Base-by-base conservation (phyloP, 2,329 filamentous ascomycete species). In the Didymella segeticola region DNA sequence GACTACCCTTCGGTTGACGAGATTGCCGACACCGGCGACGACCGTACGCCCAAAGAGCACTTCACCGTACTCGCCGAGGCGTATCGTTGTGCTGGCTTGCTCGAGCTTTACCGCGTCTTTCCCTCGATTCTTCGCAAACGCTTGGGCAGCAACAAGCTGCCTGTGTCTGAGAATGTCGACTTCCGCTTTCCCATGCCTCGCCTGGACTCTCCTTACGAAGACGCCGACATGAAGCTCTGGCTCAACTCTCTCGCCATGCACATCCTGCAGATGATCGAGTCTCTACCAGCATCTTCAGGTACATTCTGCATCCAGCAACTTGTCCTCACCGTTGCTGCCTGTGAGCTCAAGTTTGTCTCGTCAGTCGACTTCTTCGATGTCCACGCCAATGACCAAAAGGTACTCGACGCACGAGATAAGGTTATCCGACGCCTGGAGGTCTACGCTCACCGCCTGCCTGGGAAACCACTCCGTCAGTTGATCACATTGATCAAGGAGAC, bases 101-200 rank as follows among this genome's bases (percentile, higher is more conserved):
- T 84, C 38, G 81, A 85, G 57, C 65, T 85, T 17, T 85, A 85
- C 61, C 78, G 79, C 20, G 78, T 80, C 25, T 84, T 83, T 50
- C 82, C 82, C 2, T 78, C 80, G 25, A 70, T 82, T 29, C 71
- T 82, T 1, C 74, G 73, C n/a, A 75, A 74, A 27, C 77, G 80
- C 37, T 61, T 82, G 9, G 70, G 61, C 49, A 71, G 56, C 10
- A 64, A 65, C 46, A 64, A 62, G 22, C 52, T 61, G 30, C 60
- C 60, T 27, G 62, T 61, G 22, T 53, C 56, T 17, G 64, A 62
- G 15, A 67, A 57, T 15, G 61, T 69, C 14, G 63, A 71, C 43
- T 68, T 72, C 43, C 57, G 63, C 19, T 73, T 73, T 17, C 68
- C 72, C 0, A 68, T 67, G 27, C 68, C 66, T 5, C 65, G 72